phyloP scores from a whole-genome alignment of 345 rosid species.

The Boechera retrofracta region DNA sequence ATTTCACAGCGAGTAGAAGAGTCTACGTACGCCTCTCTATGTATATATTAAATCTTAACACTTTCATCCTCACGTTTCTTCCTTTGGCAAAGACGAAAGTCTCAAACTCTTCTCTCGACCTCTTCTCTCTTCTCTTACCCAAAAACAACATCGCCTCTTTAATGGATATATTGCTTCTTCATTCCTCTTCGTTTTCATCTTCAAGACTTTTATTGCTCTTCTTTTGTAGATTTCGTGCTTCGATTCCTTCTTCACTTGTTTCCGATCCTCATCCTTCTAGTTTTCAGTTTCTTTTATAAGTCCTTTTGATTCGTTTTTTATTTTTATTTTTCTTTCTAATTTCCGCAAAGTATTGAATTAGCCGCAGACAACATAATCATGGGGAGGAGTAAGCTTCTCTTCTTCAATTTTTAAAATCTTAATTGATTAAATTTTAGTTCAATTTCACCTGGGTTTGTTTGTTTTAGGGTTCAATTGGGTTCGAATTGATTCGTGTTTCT shows the following conservation, averaged over 20 bases:
- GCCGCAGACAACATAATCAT: conserved; percentile 44
- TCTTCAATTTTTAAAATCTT: background rate
- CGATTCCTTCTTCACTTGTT: conserved; percentile 36
- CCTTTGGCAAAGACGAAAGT: conserved; percentile 33
- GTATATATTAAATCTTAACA: background rate
- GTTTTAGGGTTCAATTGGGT: conserved; percentile 13
- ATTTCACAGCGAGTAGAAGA: conserved; percentile 6
- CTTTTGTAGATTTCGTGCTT: conserved; percentile 36
- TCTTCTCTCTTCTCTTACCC: conserved; percentile 13
- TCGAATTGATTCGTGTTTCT: background rate
- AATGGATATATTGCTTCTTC: conserved; percentile 66
- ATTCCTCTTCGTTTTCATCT: conserved; percentile 21
- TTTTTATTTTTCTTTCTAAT: background rate
- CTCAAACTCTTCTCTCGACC: conserved; percentile 27
- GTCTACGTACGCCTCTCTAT: conserved; percentile 14
- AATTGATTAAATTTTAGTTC: background rate
- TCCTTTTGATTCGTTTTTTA: conserved; percentile 27
- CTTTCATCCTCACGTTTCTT: conserved; percentile 39
- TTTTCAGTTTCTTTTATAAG: conserved; percentile 50
- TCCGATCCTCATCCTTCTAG: conserved; percentile 24
- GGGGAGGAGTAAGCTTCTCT: conserved; percentile 72
- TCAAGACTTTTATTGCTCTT: conserved; percentile 31
- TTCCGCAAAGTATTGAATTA: conserved; percentile 18
- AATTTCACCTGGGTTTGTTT: conserved; percentile 28
- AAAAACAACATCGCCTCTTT: conserved; percentile 34